These are phyloP conservation scores for Phialophora expanda DNA, from an alignment of 2,329 filamentous ascomycete genomes.

Conservation along the genomic window DNA sequence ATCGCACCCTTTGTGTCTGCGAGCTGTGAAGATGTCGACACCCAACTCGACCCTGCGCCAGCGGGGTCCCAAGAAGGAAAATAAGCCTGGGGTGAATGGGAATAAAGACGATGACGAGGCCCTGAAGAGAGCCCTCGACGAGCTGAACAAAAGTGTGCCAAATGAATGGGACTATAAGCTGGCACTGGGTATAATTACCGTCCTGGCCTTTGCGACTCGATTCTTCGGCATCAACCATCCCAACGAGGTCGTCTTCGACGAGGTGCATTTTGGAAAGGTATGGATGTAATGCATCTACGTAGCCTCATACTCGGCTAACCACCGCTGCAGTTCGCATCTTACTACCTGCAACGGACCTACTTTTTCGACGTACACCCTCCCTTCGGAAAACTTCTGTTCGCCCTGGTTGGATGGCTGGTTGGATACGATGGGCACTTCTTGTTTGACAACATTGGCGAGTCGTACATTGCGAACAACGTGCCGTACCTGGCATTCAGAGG, in stretches of 20 bases:
- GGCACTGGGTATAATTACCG: slow-evolving; percentile 75
- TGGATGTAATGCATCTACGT: slow-evolving; percentile 36
- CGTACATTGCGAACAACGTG: slow-evolving; percentile 95
- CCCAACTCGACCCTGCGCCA: slow-evolving; percentile 38
- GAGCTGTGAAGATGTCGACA: slow-evolving; percentile 32
- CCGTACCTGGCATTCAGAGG: slow-evolving; percentile 96
- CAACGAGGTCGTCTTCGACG: slow-evolving; percentile 96
- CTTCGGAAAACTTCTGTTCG: slow-evolving; percentile 97
- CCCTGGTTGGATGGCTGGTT: slow-evolving; percentile 94
- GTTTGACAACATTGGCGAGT: slow-evolving; percentile 99
- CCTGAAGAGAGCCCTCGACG: slow-evolving; percentile 23
- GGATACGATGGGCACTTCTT: slow-evolving; percentile 97
- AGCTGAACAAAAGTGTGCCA: slow-evolving; percentile 45
- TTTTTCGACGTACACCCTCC: slow-evolving; percentile 99
- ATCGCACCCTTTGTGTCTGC: slow-evolving; percentile 9
- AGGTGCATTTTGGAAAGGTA: slow-evolving; percentile 99
- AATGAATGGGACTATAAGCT: slow-evolving; percentile 86
- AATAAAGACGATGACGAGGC: slow-evolving; percentile 32
- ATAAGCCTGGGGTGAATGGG: slow-evolving; percentile 35
- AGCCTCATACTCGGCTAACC: not conserved
- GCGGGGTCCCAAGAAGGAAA: slow-evolving; percentile 37
- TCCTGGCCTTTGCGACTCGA: slow-evolving; percentile 84
- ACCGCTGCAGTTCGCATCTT: slow-evolving; percentile 57
- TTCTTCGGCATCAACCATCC: slow-evolving; percentile 97
- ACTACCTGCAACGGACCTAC: slow-evolving; percentile 94